Evolutionary conservation across 208 protist species (phyloP).

Genomic region (Naegleria lovaniensis): DNA sequence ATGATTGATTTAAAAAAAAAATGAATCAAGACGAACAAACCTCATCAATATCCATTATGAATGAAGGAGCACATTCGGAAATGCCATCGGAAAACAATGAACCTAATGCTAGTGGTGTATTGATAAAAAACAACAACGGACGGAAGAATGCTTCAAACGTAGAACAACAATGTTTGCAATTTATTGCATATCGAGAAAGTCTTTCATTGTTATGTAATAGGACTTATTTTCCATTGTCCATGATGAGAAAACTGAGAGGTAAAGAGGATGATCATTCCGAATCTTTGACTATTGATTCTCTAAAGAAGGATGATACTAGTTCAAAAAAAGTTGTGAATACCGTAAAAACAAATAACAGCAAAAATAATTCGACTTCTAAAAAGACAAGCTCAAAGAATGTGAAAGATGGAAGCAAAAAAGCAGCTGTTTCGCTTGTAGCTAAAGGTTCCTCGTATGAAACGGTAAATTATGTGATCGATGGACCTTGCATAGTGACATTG

Average conservation of each 20-base stretch:
- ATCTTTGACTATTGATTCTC: not conserved
- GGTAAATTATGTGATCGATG: not conserved
- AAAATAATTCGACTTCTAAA: not conserved
- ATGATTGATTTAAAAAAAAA: no score
- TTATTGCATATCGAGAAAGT: not conserved
- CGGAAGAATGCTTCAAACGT: no score
- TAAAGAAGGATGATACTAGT: not conserved
- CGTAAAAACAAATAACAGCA: not conserved
- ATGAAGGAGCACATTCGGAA: no score
- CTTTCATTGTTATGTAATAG: not conserved
- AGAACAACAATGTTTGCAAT: not conserved
- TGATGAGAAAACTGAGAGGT: not conserved
- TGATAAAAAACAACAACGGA: no score
- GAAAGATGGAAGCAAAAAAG: not conserved
- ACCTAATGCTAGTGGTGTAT: no score
- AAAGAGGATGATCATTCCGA: not conserved
- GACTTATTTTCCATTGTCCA: not conserved
- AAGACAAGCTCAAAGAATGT: not conserved
- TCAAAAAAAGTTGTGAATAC: not conserved
- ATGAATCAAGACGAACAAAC: no score
- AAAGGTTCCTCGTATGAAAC: not conserved
- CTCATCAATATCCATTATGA: no score
- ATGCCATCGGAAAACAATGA: no score
- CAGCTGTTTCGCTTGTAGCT: not conserved
- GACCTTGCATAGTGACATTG: not conserved